Conservation (phyloP, 2,329 filamentous ascomycete genomes). For the Neonectria ditissima region DNA sequence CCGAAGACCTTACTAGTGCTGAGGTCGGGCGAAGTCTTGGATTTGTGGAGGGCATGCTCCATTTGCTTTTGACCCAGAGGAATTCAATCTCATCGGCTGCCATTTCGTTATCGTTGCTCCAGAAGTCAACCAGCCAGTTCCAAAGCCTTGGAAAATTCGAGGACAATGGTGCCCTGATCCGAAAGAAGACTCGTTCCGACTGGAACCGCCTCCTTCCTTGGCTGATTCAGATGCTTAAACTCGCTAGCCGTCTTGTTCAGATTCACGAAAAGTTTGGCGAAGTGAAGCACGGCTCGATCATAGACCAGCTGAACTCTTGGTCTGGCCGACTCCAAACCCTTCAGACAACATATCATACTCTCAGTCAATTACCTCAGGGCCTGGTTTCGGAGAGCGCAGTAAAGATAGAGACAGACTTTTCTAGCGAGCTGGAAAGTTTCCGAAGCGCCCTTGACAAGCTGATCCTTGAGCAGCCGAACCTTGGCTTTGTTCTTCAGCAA, state of each 20-base stretch:
- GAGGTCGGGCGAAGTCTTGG: slow-evolving; percentile 84
- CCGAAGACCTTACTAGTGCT: slow-evolving; percentile 84
- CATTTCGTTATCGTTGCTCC: slow-evolving; percentile 54
- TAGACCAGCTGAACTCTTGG: slow-evolving; percentile 63
- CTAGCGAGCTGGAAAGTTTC: slow-evolving; percentile 53
- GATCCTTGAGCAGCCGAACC: slow-evolving; percentile 61
- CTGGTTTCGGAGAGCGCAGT: slow-evolving; percentile 58
- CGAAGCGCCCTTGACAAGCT: slow-evolving; percentile 55
- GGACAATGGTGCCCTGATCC: slow-evolving; percentile 39
- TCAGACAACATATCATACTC: slow-evolving; percentile 53
- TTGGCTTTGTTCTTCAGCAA: slow-evolving; percentile 75
- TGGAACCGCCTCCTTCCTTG: slow-evolving; percentile 59
- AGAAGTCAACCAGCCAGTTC: slow-evolving; percentile 53
- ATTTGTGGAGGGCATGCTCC: slow-evolving; percentile 86
- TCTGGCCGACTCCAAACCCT: slow-evolving; percentile 60
- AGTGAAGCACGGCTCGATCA: slow-evolving; percentile 58
- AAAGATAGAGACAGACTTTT: slow-evolving; percentile 50
- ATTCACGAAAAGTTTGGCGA: slow-evolving; percentile 75
- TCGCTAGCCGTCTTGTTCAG: slow-evolving; percentile 71
- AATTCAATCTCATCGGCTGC: slow-evolving; percentile 57
- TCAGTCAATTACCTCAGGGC: slow-evolving; percentile 63
- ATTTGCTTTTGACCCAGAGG: slow-evolving; percentile 72
- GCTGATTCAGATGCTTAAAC: slow-evolving; percentile 76
- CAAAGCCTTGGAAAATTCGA: slow-evolving; percentile 48
- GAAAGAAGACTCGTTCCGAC: slow-evolving; percentile 36